A percentile compares a stretch with the other conserved stretches of the same genome.
Evolutionary conservation across 140 eudicot genomes (phyloP).

Genomic region (Flaveria floridana): DNA sequence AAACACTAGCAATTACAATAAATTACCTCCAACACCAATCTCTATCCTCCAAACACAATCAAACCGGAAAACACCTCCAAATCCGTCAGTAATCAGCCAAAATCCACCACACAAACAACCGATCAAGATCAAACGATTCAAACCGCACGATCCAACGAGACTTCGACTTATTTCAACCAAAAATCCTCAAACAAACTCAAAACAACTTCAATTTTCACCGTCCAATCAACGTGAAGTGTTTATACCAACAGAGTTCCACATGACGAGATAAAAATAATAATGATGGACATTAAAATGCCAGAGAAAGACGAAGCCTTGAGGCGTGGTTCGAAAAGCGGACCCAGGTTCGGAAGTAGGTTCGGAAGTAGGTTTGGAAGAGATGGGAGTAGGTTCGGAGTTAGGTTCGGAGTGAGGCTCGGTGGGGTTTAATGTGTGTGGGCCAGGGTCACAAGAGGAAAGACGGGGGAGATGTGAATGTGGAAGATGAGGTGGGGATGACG

Average conservation of each 20-base stretch:
- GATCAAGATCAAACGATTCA: slow-evolving; percentile 36
- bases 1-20: background rate
- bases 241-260: slow-evolving; percentile 23
- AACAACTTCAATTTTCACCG: background rate
- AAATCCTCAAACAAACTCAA: slow-evolving; percentile 12
- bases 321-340: slow-evolving; percentile 31
- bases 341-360: background rate
- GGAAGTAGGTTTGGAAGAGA: background rate
- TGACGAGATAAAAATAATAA: slow-evolving; percentile 22
- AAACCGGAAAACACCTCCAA: slow-evolving; percentile 19
- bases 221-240: slow-evolving; percentile 13
- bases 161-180: background rate
- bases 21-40: slow-evolving; percentile 5
- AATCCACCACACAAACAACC: background rate
- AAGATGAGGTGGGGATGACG: slow-evolving; percentile 38
- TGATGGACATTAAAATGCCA: slow-evolving; percentile 17
- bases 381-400: background rate
- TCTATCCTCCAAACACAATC: slow-evolving; percentile 5
- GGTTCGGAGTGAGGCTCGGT: slow-evolving; percentile 25
- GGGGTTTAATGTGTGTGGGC: slow-evolving; percentile 26
- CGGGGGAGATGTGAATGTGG: slow-evolving; percentile 25
- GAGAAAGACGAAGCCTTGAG: slow-evolving; percentile 27
- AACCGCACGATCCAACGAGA: background rate
- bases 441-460: slow-evolving; percentile 22
- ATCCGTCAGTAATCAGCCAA: background rate